phyloP scores from a whole-genome alignment of 768 basidiomycete genomes.

The Auriscalpium microsporum region DNA sequence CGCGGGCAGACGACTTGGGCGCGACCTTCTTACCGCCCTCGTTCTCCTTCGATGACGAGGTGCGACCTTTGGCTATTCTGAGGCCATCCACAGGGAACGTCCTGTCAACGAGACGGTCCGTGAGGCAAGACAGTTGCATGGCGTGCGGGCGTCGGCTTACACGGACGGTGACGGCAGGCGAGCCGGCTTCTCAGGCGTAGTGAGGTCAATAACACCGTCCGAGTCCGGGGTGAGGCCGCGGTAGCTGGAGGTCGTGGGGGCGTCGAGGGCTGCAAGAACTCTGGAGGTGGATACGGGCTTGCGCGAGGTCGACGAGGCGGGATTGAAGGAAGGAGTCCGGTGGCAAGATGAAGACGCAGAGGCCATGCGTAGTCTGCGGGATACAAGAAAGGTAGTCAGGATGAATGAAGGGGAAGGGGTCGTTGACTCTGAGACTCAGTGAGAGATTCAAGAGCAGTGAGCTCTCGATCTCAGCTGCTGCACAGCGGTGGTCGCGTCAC shows the following conservation, averaged over 20 bases:
- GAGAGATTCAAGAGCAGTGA: too few species aligned
- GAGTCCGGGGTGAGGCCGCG: neutral
- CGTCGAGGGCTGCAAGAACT: constrained; percentile 6
- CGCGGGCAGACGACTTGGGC: neutral
- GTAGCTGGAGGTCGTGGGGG: neutral
- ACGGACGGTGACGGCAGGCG: neutral
- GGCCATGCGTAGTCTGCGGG: too few species aligned
- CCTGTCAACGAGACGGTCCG: neutral
- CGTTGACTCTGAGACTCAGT: too few species aligned
- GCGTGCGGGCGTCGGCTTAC: neutral
- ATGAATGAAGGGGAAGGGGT: too few species aligned
- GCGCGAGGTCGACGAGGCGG: too few species aligned
- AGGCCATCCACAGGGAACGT: neutral
- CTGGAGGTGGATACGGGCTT: neutral
- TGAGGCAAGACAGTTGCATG: neutral
- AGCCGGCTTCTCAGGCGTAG: constrained; percentile 1
- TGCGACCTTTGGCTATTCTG: neutral
- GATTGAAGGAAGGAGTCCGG: too few species aligned
- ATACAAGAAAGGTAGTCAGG: too few species aligned
- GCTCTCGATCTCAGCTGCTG: too few species aligned
- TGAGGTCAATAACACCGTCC: constrained; percentile 13
- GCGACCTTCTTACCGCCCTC: neutral
- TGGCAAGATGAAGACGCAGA: too few species aligned
- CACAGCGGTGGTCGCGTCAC: too few species aligned
- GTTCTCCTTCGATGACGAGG: neutral